Evolutionary conservation across 495 filamentous ascomycete genomes (phyloP).

Genomic region (Aspergillus cavernicola): DNA sequence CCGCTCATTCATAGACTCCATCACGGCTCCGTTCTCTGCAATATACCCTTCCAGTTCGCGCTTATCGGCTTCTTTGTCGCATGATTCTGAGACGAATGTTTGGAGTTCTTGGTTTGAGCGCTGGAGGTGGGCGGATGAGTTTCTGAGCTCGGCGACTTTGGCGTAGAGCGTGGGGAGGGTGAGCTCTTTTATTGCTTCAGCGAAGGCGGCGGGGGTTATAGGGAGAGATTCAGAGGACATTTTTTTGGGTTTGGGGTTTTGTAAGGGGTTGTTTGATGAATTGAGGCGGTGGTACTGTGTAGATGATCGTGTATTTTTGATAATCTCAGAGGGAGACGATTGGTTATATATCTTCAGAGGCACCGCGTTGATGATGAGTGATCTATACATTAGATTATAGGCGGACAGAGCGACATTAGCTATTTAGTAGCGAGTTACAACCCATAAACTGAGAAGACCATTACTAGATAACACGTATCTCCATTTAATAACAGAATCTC

Average conservation of each 20-base stretch:
- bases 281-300: background rate
- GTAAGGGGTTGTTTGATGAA: background rate
- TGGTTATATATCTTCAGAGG: no score
- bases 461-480: no score
- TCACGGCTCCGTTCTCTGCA: constrained; percentile 71
- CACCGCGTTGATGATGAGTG: no score
- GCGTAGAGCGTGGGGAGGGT: constrained; percentile 66
- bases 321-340: no score
- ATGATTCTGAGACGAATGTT: constrained; percentile 50
- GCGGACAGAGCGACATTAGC: no score
- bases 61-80: constrained; percentile 63
- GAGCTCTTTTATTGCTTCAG: constrained; percentile 68
- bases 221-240: constrained; percentile 39
- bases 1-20: constrained; percentile 68
- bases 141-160: constrained; percentile 79
- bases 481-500: no score
- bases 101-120: constrained; percentile 72
- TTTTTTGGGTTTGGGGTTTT: constrained; percentile 1
- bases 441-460: no score
- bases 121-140: constrained; percentile 76
- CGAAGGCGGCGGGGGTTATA: constrained; percentile 44
- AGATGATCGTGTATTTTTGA: no score
- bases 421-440: no score
- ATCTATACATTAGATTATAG: no score
- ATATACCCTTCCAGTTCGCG: constrained; percentile 39